These are phyloP conservation scores for Nasturtium officinale DNA, from an alignment of 345 rosid genomes.

Conservation along the genomic window DNA sequence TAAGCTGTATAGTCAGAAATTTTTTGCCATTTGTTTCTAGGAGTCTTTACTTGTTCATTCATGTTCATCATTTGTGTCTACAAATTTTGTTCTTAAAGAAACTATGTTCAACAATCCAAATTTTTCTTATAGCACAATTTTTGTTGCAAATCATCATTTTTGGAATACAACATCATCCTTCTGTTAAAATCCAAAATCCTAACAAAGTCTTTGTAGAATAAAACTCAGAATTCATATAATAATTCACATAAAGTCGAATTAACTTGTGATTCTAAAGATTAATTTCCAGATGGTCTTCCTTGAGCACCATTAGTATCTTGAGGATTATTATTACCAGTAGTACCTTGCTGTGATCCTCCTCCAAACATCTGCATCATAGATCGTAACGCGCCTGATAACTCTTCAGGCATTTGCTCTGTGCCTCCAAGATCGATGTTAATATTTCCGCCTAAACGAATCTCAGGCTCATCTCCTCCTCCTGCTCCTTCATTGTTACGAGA, in stretches of 20 bases:
- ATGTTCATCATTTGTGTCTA: neutral
- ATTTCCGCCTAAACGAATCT: constrained; percentile 30
- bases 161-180: constrained; percentile 6
- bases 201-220: constrained; percentile 23
- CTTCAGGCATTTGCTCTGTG: constrained; percentile 41
- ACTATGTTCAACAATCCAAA: neutral
- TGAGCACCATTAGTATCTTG: constrained; percentile 42
- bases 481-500: constrained; percentile 14
- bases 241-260: neutral
- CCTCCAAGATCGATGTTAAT: constrained; percentile 37
- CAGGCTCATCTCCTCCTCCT: constrained; percentile 36
- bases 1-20: constrained; percentile 22
- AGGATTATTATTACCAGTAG: constrained; percentile 26
- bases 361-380: constrained; percentile 78
- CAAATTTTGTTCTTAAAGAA: neutral
- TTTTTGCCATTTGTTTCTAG: constrained; percentile 2
- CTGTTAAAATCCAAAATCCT: constrained; percentile 28
- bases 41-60: neutral
- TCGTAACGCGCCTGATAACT: constrained; percentile 61
- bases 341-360: constrained; percentile 51
- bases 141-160: neutral
- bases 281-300: constrained; percentile 49
- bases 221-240: constrained; percentile 2
- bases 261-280: constrained; percentile 1
- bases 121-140: neutral